Evolutionary conservation across 2,329 filamentous ascomycete genomes (phyloP), one percentile per base, ranked within the genome.

Genomic region (Colletotrichum sp.): DNA sequence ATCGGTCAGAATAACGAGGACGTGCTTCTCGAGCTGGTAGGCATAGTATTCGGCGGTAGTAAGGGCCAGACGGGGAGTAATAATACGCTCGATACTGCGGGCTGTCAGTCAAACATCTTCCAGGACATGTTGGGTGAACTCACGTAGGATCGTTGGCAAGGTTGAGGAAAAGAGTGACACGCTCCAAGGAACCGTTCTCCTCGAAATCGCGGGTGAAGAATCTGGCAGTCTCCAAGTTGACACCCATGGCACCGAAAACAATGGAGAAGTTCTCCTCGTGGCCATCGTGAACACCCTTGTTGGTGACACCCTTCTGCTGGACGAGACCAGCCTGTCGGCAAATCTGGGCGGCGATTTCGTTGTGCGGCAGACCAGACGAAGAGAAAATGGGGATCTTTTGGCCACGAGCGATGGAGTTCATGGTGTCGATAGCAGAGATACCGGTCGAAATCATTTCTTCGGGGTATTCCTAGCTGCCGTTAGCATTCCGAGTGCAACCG

Each of bases 361-460:
- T 99, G 89, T 99, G 98, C 52, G 98, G 98, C 75, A 99, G 92
- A 96, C 97, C 97, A 77, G 97, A 93, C 71, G 97, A 96, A 30
- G 97, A 99, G 92, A 99, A 99, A 83, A 99, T 99, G 81, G 98
- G 97, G 80, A 99, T 99, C 91, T 99, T 99, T 86, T 99, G 97
- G 78, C 97, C 97, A 92, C 97, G 96, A 79, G 98, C 97, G 86
- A 99, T 98, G 77, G 94, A 96, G 90, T 96, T 96, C 96, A 99
- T 99, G 77, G 96, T 98, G 85, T 99, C 96, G 83, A 99, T 99
- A 84, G 97, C 96, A 78, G 96, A 99, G 86, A 99, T 99, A 93
- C 97, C 97, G 64, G 97, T 99, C 44, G 96, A 97, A 83, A 99
- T 99, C 96, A 99, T 99, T 88, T 99, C 98, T 89, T 99, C 97